Evolutionary conservation across 1,284 basidiomycete genomes (phyloP).

Genomic region (Tylopilus orsonianus): DNA sequence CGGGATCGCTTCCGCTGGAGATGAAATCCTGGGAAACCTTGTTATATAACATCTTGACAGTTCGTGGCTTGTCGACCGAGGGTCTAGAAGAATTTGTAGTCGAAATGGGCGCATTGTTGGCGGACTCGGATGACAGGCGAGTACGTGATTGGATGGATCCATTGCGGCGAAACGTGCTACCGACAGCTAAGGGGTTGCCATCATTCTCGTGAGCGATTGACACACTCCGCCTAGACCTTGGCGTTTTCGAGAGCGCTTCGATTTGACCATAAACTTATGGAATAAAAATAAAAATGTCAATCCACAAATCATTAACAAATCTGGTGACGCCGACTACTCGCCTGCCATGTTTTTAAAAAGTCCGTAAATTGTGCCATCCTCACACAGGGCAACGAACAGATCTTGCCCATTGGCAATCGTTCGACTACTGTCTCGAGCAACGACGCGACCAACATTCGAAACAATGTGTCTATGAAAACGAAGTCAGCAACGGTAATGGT

Average conservation of each 20-base stretch:
- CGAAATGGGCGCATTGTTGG: slow-evolving; percentile 26
- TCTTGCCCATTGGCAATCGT: slow-evolving; percentile 75
- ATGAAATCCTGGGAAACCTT: slow-evolving; percentile 46
- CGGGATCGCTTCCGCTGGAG: slow-evolving; percentile 38
- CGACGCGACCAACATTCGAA: slow-evolving; percentile 79
- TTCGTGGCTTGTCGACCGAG: slow-evolving; percentile 59
- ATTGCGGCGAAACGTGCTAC: slow-evolving; percentile 25
- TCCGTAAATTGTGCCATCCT: slow-evolving; percentile 81
- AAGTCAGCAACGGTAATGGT: slow-evolving; percentile 5
- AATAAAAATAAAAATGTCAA: slow-evolving; percentile 21
- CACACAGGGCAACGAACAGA: slow-evolving; percentile 82
- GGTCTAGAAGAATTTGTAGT: slow-evolving; percentile 39
- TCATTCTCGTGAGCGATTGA: slow-evolving; percentile 51
- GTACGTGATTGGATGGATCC: slow-evolving; percentile 25
- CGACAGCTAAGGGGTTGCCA: slow-evolving; percentile 35
- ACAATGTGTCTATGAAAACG: slow-evolving; percentile 68
- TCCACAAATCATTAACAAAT: slow-evolving; percentile 11
- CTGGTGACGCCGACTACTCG: slow-evolving; percentile 29
- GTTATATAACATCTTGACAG: slow-evolving; percentile 55
- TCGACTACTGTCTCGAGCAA: slow-evolving; percentile 80
- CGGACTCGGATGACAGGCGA: slow-evolving; percentile 34
- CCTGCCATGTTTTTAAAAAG: slow-evolving; percentile 87
- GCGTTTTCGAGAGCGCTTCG: slow-evolving; percentile 59
- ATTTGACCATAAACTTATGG: slow-evolving; percentile 72
- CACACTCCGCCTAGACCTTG: slow-evolving; percentile 63